These are phyloP conservation scores for Tinospora cordifolia DNA, from an alignment of 164 flowering plant species.

Conservation along the genomic window DNA sequence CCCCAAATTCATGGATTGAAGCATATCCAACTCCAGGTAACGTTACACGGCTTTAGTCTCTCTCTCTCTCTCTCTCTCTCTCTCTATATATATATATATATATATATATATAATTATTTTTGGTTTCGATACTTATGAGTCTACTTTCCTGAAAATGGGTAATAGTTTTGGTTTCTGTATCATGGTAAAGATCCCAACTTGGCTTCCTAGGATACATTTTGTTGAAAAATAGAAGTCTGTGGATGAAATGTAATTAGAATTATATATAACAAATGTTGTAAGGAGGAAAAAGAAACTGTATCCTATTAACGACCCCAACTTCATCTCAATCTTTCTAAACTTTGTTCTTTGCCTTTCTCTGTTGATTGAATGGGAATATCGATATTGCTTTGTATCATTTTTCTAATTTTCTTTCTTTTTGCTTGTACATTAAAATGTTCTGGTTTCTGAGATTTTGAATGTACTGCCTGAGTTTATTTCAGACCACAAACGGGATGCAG, in stretches of 20 bases:
- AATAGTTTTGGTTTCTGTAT: neutral
- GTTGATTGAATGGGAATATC: too few species aligned
- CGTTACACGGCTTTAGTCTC: neutral
- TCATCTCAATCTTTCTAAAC: too few species aligned
- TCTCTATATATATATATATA: too few species aligned
- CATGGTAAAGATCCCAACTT: neutral
- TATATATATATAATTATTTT: too few species aligned
- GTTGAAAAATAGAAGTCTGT: neutral
- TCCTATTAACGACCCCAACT: too few species aligned
- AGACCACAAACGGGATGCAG: constrained; percentile 95
- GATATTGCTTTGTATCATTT: too few species aligned
- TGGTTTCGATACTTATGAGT: neutral
- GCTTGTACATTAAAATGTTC: too few species aligned
- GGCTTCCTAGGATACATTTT: neutral
- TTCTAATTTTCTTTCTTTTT: too few species aligned
- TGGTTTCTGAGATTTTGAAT: too few species aligned
- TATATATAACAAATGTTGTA: neutral
- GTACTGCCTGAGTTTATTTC: constrained; percentile 1
- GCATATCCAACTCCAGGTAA: constrained; percentile 75
- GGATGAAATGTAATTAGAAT: neutral
- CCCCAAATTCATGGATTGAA: constrained; percentile 92
- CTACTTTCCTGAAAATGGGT: neutral
- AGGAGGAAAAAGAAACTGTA: neutral
- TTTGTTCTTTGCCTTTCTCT: too few species aligned
- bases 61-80: neutral